Conservation (phyloP, 306 rosid genomes). For the Macrotyloma uniflorum region DNA sequence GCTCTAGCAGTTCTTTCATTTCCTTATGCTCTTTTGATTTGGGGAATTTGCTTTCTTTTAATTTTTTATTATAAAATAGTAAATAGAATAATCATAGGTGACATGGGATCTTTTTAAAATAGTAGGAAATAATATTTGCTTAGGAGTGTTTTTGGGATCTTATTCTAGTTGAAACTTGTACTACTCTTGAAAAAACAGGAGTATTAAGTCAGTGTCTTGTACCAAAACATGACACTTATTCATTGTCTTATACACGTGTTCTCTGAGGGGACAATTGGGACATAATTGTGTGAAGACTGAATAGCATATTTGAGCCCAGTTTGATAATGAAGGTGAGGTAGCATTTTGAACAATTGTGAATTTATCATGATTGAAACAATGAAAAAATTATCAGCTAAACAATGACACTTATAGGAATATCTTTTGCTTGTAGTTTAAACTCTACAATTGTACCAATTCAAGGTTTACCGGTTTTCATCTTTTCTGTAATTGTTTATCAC, state of each 20-base stretch:
- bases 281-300: slow-evolving; percentile 6
- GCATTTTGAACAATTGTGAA: not conserved
- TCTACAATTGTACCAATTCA: not conserved
- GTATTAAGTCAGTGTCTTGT: slow-evolving; percentile 4
- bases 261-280: slow-evolving; percentile 20
- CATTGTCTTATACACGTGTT: not conserved
- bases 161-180: slow-evolving; percentile 1
- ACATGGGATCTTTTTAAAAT: not conserved
- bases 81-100: slow-evolving; percentile 7
- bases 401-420: not conserved
- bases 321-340: slow-evolving; percentile 28
- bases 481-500: not conserved
- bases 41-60: not conserved
- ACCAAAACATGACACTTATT: not conserved
- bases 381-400: slow-evolving; percentile 4
- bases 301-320: slow-evolving; percentile 15
- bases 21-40: not conserved
- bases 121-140: slow-evolving; percentile 2
- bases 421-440: slow-evolving; percentile 25
- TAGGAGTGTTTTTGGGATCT: not conserved
- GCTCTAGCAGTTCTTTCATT: not conserved
- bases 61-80: not conserved
- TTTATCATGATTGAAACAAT: not conserved
- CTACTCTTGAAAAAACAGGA: not conserved
- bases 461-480: not conserved